Conservation (phyloP, 2,329 filamentous ascomycete species). For the Fusarium sacchari region DNA sequence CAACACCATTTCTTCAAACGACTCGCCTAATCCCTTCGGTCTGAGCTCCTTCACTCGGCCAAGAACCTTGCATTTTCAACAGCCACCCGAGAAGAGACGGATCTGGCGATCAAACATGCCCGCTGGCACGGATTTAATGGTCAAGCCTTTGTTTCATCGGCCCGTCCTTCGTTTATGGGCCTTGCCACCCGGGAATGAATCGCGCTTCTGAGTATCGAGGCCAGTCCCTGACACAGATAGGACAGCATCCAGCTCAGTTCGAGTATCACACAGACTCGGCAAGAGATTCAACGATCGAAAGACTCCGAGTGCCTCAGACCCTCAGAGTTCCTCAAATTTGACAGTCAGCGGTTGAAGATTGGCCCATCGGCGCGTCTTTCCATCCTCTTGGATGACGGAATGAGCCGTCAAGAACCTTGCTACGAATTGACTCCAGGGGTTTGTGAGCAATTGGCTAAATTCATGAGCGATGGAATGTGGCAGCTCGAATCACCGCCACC, state of each 20-base stretch:
- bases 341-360: background rate
- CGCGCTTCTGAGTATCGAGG: slow-evolving; percentile 8
- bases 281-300: background rate
- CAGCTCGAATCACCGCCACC: slow-evolving; percentile 33
- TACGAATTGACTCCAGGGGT: slow-evolving; percentile 6
- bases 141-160: slow-evolving; percentile 36
- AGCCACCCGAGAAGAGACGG: slow-evolving; percentile 29
- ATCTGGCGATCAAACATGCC: slow-evolving; percentile 32
- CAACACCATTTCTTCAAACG: background rate
- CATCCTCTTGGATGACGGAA: background rate
- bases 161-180: slow-evolving; percentile 18
- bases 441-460: background rate
- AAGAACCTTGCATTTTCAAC: slow-evolving; percentile 13
- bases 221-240: background rate
- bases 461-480: slow-evolving; percentile 15
- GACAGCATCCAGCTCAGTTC: background rate
- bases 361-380: background rate
- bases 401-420: slow-evolving; percentile 20
- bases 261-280: background rate
- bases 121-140: slow-evolving; percentile 10
- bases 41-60: slow-evolving; percentile 1
- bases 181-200: slow-evolving; percentile 2
- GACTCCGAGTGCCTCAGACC: background rate
- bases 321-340: background rate
- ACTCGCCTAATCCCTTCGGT: slow-evolving; percentile 9